These are phyloP conservation scores for Pholiota conissans DNA, from an alignment of 768 basidiomycete genomes.

Conservation along the genomic window DNA sequence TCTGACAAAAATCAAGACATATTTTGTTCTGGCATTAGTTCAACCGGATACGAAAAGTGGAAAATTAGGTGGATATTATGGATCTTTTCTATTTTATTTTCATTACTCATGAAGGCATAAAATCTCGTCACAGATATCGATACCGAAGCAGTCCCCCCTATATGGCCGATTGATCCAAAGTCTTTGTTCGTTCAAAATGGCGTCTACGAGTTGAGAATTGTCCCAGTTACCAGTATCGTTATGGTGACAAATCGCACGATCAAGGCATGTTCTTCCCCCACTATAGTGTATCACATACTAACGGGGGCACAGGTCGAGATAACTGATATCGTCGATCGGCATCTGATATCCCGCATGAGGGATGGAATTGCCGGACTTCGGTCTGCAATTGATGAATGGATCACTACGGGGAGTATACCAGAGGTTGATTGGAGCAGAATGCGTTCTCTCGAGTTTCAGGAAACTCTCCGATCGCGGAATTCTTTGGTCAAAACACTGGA, in stretches of 20 bases:
- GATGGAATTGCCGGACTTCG: conserved; percentile 54
- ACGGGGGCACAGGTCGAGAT: conserved; percentile 58
- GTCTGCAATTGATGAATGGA: conserved; percentile 58
- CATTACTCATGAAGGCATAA: background rate
- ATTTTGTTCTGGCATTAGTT: conserved; percentile 73
- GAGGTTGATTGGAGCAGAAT: conserved; percentile 88
- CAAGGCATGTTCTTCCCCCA: conserved; percentile 53
- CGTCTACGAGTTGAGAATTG: conserved; percentile 64
- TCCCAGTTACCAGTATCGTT: conserved; percentile 73
- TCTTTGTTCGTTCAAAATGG: conserved; percentile 47
- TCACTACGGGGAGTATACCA: conserved; percentile 41
- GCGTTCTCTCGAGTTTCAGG: conserved; percentile 90
- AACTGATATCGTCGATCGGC: conserved; percentile 64
- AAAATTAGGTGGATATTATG: conserved; percentile 42
- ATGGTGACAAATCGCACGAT: conserved; percentile 69
- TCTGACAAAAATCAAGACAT: conserved; percentile 53
- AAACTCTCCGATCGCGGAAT: conserved; percentile 63
- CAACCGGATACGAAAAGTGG: conserved; percentile 57
- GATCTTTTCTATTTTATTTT: background rate
- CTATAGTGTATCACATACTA: background rate
- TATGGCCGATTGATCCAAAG: conserved; percentile 68
- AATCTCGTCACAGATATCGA: conserved; percentile 49
- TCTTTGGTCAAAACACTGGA: conserved; percentile 43
- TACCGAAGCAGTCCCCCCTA: conserved; percentile 59
- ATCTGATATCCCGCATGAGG: conserved; percentile 61